A percentile compares a stretch with the other conserved stretches of the same genome.
These are phyloP conservation scores for Hyaloscypha bicolor DNA, from an alignment of 495 filamentous ascomycete species.

Conservation along the genomic window DNA sequence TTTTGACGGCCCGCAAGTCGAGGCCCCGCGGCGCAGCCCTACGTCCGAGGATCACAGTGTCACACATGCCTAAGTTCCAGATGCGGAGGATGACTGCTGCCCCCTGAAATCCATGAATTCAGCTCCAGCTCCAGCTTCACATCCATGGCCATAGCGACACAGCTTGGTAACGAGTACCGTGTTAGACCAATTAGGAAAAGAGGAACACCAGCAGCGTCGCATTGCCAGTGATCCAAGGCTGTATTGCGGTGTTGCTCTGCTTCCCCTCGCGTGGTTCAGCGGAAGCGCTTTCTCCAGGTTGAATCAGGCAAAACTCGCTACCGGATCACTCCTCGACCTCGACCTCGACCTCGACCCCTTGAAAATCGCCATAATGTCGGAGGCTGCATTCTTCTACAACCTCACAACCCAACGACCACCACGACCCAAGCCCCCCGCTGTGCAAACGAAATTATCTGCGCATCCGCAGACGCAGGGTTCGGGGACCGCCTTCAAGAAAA, in stretches of 20 bases:
- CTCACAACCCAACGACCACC: conserved; percentile 18
- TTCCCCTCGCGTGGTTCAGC: background rate
- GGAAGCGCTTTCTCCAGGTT: conserved; percentile 21
- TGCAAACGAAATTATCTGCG: conserved; percentile 13
- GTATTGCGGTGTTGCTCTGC: background rate
- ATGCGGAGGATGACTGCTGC: conserved; percentile 9
- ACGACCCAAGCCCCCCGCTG: conserved; percentile 16
- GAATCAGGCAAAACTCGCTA: conserved; percentile 21
- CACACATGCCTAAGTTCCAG: background rate
- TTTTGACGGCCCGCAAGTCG: background rate
- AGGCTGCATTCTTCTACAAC: conserved; percentile 29
- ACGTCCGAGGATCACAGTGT: conserved; percentile 10
- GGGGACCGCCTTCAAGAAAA: conserved; percentile 12
- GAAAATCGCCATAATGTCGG: conserved; percentile 20
- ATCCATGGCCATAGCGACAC: background rate
- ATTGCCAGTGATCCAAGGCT: background rate
- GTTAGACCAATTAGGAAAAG: conserved; percentile 4
- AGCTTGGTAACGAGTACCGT: conserved; percentile 12
- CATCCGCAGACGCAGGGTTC: conserved; percentile 8
- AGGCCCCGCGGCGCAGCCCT: background rate
- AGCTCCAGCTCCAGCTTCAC: background rate
- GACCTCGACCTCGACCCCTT: conserved; percentile 7
- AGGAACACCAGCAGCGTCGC: background rate
- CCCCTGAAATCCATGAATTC: conserved; percentile 3
- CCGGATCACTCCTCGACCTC: background rate